phyloP scores from a whole-genome alignment of 495 filamentous ascomycete species.

The Xylaria cubensis region DNA sequence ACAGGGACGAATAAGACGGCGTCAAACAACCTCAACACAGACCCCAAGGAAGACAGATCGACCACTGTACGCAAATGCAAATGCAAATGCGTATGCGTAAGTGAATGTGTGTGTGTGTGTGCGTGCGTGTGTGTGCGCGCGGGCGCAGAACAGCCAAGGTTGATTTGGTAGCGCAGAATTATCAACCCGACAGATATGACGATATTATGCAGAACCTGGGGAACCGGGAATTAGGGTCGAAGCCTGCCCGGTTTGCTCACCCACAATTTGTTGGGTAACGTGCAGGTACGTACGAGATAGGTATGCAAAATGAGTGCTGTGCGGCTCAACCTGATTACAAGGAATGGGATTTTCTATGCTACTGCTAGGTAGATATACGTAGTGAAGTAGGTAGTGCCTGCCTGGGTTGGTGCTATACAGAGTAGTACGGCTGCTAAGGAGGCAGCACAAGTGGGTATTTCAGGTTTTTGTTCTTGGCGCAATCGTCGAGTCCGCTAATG shows the following conservation, averaged over 20 bases:
- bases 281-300: too few relatives aligned
- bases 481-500: too few relatives aligned
- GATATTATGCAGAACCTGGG: slow-evolving; percentile 11
- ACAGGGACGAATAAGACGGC: neutral
- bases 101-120: neutral
- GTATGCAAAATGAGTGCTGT: neutral
- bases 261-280: neutral
- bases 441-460: too few relatives aligned
- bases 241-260: neutral
- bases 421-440: too few relatives aligned
- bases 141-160: neutral
- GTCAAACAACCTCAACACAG: too few relatives aligned
- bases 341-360: neutral
- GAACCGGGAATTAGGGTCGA: neutral
- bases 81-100: neutral
- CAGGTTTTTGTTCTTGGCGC: too few relatives aligned
- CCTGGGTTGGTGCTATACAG: too few relatives aligned
- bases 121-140: neutral
- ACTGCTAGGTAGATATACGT: neutral
- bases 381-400: too few relatives aligned
- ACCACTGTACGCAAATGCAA: neutral
- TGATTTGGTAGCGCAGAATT: neutral
- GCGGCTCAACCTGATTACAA: slow-evolving; percentile 3
- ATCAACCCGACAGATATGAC: neutral
- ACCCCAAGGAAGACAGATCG: too few relatives aligned